A percentile compares a stretch with the other conserved stretches of the same genome.
phyloP scores from a whole-genome alignment of 768 basidiomycete species.

The Kwoniella botswanensis region DNA sequence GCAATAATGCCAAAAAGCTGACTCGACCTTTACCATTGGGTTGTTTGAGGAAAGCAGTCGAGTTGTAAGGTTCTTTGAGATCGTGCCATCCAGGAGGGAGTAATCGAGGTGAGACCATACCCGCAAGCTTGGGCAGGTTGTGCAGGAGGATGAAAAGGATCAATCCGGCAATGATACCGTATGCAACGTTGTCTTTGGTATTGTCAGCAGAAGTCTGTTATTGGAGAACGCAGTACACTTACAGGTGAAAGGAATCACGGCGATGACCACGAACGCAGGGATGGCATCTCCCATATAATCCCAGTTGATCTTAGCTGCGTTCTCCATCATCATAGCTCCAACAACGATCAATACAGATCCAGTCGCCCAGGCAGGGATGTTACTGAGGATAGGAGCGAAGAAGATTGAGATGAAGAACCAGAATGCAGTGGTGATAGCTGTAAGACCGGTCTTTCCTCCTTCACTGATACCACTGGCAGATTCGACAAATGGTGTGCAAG shows the following conservation, averaged over 20 bases:
- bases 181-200: slow-evolving; percentile 70
- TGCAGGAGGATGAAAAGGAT: slow-evolving; percentile 74
- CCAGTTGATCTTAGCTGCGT: slow-evolving; percentile 87
- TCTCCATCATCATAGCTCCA: slow-evolving; percentile 86
- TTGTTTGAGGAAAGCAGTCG: slow-evolving; percentile 41
- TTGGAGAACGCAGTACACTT: slow-evolving; percentile 37
- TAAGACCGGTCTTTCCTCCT: slow-evolving; percentile 85
- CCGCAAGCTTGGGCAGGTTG: slow-evolving; percentile 67
- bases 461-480: slow-evolving; percentile 61
- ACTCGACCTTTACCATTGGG: slow-evolving; percentile 34
- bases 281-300: slow-evolving; percentile 84
- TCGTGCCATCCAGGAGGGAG: slow-evolving; percentile 52
- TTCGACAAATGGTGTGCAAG: slow-evolving; percentile 52
- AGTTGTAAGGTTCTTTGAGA: slow-evolving; percentile 50
- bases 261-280: slow-evolving; percentile 80
- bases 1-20: slow-evolving; percentile 35
- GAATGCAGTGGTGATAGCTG: slow-evolving; percentile 72
- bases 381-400: slow-evolving; percentile 86
- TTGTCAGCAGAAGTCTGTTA: slow-evolving; percentile 21
- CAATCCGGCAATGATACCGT: slow-evolving; percentile 84
- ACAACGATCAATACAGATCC: slow-evolving; percentile 83
- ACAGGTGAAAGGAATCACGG: slow-evolving; percentile 66
- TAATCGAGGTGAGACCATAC: slow-evolving; percentile 61
- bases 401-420: slow-evolving; percentile 84
- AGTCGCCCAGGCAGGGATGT: slow-evolving; percentile 84